These are phyloP conservation scores for Pestalotiopsis sp. DNA, from an alignment of 2,329 filamentous ascomycete species.

Conservation along the genomic window DNA sequence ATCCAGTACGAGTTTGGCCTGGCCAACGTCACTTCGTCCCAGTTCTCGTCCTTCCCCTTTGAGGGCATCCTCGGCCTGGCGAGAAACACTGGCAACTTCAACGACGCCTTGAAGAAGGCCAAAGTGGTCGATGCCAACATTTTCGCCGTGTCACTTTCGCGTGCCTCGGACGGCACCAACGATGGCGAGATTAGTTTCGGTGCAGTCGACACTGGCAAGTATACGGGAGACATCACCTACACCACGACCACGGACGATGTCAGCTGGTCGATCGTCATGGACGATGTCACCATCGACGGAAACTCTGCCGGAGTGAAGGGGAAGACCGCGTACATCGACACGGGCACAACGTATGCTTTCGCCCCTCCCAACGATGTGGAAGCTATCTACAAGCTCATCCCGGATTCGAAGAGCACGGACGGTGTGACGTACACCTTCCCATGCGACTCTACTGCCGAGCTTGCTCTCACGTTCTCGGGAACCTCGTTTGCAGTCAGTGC, in stretches of 20 bases:
- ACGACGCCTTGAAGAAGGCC: slow-evolving; percentile 60
- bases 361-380: slow-evolving; percentile 67
- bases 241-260: slow-evolving; percentile 50
- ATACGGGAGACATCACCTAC: slow-evolving; percentile 68
- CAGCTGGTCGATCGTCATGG: slow-evolving; percentile 71
- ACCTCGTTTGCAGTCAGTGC: slow-evolving; percentile 65
- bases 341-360: slow-evolving; percentile 79
- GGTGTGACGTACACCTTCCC: slow-evolving; percentile 70
- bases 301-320: slow-evolving; percentile 55
- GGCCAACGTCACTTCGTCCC: slow-evolving; percentile 67
- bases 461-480: slow-evolving; percentile 70
- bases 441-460: slow-evolving; percentile 61
- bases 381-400: slow-evolving; percentile 66
- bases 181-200: slow-evolving; percentile 81
- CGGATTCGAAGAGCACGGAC: slow-evolving; percentile 54
- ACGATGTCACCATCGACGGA: slow-evolving; percentile 64
- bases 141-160: slow-evolving; percentile 70
- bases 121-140: slow-evolving; percentile 62
- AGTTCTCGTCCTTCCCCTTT: slow-evolving; percentile 79
- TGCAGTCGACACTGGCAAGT: slow-evolving; percentile 64
- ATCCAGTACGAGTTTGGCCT: slow-evolving; percentile 70
- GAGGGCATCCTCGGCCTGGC: slow-evolving; percentile 85
- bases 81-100: slow-evolving; percentile 60
- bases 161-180: slow-evolving; percentile 63
- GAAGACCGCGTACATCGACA: slow-evolving; percentile 73